Conservation (phyloP, 305 asterid species). For the Fraxinus angustifolia region DNA sequence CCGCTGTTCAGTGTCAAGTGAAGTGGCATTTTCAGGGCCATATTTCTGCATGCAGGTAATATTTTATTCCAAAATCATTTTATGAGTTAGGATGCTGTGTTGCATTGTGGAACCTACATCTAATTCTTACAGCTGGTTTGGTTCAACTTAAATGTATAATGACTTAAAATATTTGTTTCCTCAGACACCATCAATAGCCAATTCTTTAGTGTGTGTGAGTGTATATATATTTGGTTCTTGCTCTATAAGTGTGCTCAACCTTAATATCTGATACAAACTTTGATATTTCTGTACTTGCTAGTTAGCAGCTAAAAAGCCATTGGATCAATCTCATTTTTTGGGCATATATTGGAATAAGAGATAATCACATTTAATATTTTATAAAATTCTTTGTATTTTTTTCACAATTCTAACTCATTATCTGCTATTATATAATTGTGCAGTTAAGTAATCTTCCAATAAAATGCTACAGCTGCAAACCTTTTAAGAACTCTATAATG, state of each 20-base stretch:
- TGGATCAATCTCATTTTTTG: neutral
- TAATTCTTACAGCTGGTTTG: neutral
- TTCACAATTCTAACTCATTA: neutral
- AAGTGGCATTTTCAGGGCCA: slow-evolving; percentile 32
- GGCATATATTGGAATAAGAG: neutral
- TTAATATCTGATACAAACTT: neutral
- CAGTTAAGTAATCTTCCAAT: slow-evolving; percentile 76
- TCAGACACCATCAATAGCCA: neutral
- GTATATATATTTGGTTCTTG: neutral
- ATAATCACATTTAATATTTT: neutral
- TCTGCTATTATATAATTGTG: slow-evolving; percentile 16
- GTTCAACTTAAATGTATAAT: neutral
- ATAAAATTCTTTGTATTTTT: neutral
- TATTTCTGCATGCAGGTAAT: slow-evolving; percentile 93
- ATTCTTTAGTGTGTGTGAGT: neutral
- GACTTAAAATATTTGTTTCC: neutral
- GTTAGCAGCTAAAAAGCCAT: neutral
- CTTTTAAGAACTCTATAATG: slow-evolving; percentile 71
- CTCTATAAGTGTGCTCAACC: neutral
- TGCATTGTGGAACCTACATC: neutral
- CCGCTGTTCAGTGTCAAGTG: slow-evolving; percentile 58
- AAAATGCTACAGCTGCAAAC: slow-evolving; percentile 54
- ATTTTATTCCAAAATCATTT: neutral
- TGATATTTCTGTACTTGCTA: neutral
- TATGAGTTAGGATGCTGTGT: neutral